Evolutionary conservation across 495 filamentous ascomycete species (phyloP).

Genomic region (Penicillium paxilli): DNA sequence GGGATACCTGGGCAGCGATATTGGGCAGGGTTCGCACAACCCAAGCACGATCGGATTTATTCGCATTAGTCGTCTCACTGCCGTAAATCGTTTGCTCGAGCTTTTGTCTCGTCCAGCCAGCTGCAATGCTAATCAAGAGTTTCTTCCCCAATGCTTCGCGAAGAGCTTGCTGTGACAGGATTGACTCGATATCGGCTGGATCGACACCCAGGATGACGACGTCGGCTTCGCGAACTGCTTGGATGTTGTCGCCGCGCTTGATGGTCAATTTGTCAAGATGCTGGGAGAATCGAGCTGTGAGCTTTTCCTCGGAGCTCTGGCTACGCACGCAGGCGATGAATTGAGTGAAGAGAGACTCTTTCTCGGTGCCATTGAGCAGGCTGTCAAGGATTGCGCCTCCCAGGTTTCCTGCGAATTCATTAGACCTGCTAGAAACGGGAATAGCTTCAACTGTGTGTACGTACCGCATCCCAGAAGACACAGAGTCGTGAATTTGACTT

Average conservation of each 20-base stretch:
- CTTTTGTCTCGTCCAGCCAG: slow-evolving; percentile 36
- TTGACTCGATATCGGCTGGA: slow-evolving; percentile 27
- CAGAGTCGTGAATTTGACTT: slow-evolving; percentile 23
- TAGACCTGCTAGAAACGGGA: slow-evolving; percentile 1
- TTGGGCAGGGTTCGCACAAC: slow-evolving; percentile 42
- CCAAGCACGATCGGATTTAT: slow-evolving; percentile 17
- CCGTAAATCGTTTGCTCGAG: slow-evolving; percentile 32
- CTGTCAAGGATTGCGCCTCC: slow-evolving; percentile 38
- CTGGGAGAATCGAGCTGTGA: slow-evolving; percentile 15
- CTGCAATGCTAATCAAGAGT: slow-evolving; percentile 44
- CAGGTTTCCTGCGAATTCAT: slow-evolving; percentile 31
- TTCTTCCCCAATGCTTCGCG: slow-evolving; percentile 26
- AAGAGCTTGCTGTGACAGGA: slow-evolving; percentile 24
- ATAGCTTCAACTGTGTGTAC: slow-evolving; percentile 2
- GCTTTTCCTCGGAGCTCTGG: slow-evolving; percentile 17
- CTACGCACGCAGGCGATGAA: slow-evolving; percentile 38
- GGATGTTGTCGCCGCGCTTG: slow-evolving; percentile 14
- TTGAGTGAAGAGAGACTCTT: slow-evolving; percentile 19
- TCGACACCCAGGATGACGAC: slow-evolving; percentile 36
- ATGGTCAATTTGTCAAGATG: slow-evolving; percentile 17
- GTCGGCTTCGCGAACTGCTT: slow-evolving; percentile 20
- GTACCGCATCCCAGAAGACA: slow-evolving; percentile 41
- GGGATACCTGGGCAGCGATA: slow-evolving; percentile 37
- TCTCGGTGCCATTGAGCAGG: slow-evolving; percentile 17
- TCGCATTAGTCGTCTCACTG: slow-evolving; percentile 11